A percentile compares a stretch with the other conserved stretches of the same genome.
These are phyloP conservation scores for Pseudopyrenochaeta lycopersici DNA, from an alignment of 2,329 filamentous ascomycete species.

Conservation along the genomic window DNA sequence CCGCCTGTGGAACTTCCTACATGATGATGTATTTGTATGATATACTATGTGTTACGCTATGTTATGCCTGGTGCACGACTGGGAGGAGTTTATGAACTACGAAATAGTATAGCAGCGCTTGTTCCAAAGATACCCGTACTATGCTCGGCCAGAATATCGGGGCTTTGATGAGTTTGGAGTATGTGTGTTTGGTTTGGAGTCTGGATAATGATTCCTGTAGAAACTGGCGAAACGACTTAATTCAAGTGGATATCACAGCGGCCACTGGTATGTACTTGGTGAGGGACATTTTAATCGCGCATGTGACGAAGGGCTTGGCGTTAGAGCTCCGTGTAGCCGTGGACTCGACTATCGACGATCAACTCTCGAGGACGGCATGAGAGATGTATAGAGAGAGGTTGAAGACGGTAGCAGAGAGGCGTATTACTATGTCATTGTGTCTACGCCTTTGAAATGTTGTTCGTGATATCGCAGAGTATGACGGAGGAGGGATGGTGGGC, in stretches of 20 bases:
- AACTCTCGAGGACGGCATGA: background rate
- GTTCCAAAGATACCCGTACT: no score
- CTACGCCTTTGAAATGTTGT: background rate
- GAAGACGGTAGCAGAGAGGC: background rate
- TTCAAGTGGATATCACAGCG: no score
- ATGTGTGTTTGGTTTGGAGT: no score
- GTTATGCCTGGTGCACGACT: no score
- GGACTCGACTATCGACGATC: no score
- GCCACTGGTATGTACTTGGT: background rate
- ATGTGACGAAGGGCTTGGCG: slow-evolving; percentile 4
- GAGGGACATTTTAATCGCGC: slow-evolving; percentile 1
- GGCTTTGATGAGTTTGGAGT: no score
- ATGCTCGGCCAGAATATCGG: no score
- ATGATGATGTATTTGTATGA: background rate
- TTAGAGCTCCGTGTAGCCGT: background rate
- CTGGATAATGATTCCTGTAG: no score
- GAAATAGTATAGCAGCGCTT: no score
- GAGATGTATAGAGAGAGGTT: background rate
- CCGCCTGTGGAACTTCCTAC: background rate
- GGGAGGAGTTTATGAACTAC: no score
- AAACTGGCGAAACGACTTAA: no score
- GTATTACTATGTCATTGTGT: no score
- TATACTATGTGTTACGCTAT: background rate
- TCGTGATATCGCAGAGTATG: background rate
- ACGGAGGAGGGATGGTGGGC: slow-evolving; percentile 1